Base-by-base conservation (phyloP, 306 rosid genomes). In the Malus sylvestris region DNA sequence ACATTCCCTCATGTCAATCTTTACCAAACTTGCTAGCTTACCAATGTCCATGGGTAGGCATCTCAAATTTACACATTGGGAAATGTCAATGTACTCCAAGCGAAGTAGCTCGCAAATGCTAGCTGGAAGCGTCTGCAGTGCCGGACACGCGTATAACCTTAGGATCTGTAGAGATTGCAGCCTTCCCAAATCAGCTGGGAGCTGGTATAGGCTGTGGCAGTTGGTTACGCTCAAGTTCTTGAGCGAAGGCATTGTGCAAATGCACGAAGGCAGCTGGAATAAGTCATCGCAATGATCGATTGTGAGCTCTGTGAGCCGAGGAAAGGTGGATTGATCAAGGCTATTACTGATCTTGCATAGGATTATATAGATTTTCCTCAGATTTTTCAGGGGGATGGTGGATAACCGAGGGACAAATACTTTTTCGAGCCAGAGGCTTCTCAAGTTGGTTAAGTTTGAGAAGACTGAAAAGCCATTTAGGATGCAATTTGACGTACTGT, bases 1-100 rank as follows among this genome's bases (percentile, higher is more conserved):
- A 76, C 98, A 95, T 76, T 92, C 98, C 80, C 96, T 89, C 97
- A 95, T 90, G 87, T 92, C 97, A 72, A 95, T 89, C 90, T 92
- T 95, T 80, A 86, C 91, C 79, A 95, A 70, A 68, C 80, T 88
- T 3, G 78, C 78, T 52, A 90, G 29, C 29, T 80, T 82, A 30
- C 93, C 97, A 62, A 86, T 75, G 68, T 81, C 83, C 35, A 74
- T 78, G 53, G 97, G 98, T 65, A 95, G 88, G 42, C 83, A 61
- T 27, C 80, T 62, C 66, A 95, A 57, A 76, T 85, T 81, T 35
- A 90, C 81, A 73, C 98, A 92, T 67, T 90, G 97, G 22, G 98
- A 90, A 49, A 95, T 78, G 82, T 95, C 94, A 2, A 92, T 80
- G 76, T 90, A 95, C 74, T 88, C 84, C 81, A 95, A 75, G n/a